These are phyloP conservation scores for Pachysandra terminalis DNA, from an alignment of 164 flowering plant species.

Conservation along the genomic window DNA sequence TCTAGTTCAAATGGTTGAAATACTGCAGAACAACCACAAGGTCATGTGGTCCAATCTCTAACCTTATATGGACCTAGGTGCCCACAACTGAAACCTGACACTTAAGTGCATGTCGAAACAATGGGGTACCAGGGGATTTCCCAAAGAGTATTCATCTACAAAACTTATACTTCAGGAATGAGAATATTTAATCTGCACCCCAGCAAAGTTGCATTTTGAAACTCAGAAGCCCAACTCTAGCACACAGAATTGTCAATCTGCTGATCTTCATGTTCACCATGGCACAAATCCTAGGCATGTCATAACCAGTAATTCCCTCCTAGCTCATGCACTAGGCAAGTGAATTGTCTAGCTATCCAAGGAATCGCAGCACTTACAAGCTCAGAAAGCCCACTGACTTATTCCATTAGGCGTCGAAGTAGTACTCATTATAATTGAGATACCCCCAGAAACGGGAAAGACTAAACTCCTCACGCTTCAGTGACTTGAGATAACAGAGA, in stretches of 20 bases:
- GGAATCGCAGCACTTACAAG: neutral
- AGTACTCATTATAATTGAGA: slow-evolving; percentile 66
- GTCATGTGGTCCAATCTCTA: too few species aligned
- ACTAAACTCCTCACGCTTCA: slow-evolving; percentile 64
- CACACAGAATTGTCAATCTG: neutral
- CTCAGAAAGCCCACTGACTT: slow-evolving; percentile 4
- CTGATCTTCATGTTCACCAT: neutral
- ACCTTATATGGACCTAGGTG: neutral
- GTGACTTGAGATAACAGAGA: slow-evolving; percentile 59
- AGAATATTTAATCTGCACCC: neutral
- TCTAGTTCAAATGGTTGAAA: too few species aligned
- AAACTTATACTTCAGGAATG: neutral
- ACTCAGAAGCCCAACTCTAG: neutral
- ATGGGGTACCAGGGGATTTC: too few species aligned
- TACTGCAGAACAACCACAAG: too few species aligned
- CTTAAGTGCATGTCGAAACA: neutral
- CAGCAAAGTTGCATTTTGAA: neutral
- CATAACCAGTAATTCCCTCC: neutral
- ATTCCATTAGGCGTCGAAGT: slow-evolving; percentile 17
- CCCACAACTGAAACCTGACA: neutral
- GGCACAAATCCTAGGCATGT: neutral
- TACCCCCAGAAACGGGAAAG: slow-evolving; percentile 69
- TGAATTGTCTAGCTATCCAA: neutral
- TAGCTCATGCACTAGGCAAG: neutral
- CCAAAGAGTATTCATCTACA: neutral